These are phyloP conservation scores for Gossypium thurberi DNA, from an alignment of 345 rosid genomes.

Conservation along the genomic window DNA sequence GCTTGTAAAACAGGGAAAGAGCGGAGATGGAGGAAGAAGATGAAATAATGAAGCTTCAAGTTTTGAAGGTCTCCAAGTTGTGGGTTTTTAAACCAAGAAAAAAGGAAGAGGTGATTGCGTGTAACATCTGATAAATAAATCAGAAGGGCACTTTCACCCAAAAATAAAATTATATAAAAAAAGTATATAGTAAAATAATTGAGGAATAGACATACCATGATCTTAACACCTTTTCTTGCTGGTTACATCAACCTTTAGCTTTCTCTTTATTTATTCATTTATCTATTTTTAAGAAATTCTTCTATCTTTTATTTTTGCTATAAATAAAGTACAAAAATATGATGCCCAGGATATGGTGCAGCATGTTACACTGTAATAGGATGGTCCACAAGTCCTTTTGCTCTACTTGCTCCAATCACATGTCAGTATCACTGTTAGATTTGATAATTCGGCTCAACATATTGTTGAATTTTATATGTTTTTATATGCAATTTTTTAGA, in stretches of 20 bases:
- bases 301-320: neutral
- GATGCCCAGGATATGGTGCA: constrained; percentile 17
- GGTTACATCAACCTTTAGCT: constrained; percentile 16
- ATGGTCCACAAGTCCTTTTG: constrained; percentile 19
- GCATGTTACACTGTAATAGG: constrained; percentile 19
- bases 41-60: constrained; percentile 4
- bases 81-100: constrained; percentile 7
- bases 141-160: neutral
- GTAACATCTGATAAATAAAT: constrained; percentile 11
- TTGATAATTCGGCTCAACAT: neutral
- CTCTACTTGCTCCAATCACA: constrained; percentile 13
- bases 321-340: constrained; percentile 4
- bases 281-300: neutral
- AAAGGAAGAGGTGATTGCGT: constrained; percentile 7
- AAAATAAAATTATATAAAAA: neutral
- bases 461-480: neutral
- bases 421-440: constrained; percentile 15
- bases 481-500: too few species aligned
- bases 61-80: neutral
- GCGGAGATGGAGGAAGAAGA: neutral
- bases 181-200: constrained; percentile 10
- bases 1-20: neutral
- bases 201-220: constrained; percentile 26
- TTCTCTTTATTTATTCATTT: neutral
- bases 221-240: constrained; percentile 19